Evolutionary conservation across 805 yeast species (phyloP), one percentile per base, ranked within the genome.

Genomic region (Grigorovia yakushimaensis): DNA sequence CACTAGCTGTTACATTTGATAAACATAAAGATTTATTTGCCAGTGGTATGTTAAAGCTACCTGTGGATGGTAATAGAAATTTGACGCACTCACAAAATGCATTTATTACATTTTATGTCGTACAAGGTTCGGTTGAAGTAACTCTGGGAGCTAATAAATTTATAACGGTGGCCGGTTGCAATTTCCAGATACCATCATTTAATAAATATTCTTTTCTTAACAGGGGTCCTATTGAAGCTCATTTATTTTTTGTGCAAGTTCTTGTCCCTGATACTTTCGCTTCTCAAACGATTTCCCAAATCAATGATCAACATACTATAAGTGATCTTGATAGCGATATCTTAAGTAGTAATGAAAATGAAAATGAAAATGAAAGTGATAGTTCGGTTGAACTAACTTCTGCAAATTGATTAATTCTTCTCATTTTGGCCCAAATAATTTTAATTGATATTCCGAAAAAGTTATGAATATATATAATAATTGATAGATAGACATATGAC

Each of bases 101-200:
- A 2, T 75, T 81, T 52, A 81, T 84, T 56, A 79, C 82, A 23
- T 88, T 88, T 59, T 84, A 80, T 59, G 88, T 88, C 40, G 73
- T 84, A 4, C 68, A 73, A 38, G 97, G 97, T 0, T 54, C 74
- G 2, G 60, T 86, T 8, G 86, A 85, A 56, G 89, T 85, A 2
- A 76, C 79, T 1, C 53, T 88, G 4, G 74, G 78, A 18, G 77
- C 76, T 5, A 73, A 71, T 19, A 71, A 68, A 20, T 85, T 88
- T 60, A 65, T 79, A 4, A 83, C 81, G 6, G 72, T 77, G 0
- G 69, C 73, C 47, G 95, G 95, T 1, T 83, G 95, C 46, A 77
- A 91, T 4, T 82, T 88, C 56, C 85, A 84, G 56, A 73, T 89
- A 5, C 96, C 96, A 1, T 76, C 83, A 67, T 83, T 82, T 5